A percentile compares a stretch with the other conserved stretches of the same genome.
Evolutionary conservation across 2,329 filamentous ascomycete species (phyloP).

Genomic region (Chrysosphaeria jannelii): DNA sequence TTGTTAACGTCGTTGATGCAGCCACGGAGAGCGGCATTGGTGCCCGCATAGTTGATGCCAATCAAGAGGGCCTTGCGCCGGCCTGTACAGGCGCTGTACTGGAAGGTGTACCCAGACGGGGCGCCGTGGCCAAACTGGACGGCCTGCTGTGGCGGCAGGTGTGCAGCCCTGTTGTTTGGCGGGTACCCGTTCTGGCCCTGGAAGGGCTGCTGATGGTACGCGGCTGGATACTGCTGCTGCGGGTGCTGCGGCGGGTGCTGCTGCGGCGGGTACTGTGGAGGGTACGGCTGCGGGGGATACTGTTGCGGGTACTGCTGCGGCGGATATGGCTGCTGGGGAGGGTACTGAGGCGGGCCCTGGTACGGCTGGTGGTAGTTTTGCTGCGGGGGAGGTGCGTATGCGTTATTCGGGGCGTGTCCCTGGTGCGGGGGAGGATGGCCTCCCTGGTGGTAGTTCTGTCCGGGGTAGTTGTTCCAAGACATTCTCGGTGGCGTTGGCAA

Average conservation of each 20-base stretch:
- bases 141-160: conserved; percentile 16
- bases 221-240: conserved; percentile 3
- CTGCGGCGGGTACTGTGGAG: conserved; percentile 1
- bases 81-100: conserved; percentile 48
- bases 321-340: conserved; percentile 11
- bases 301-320: conserved; percentile 2
- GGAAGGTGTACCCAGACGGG: conserved; percentile 37
- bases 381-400: conserved; percentile 3
- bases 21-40: conserved; percentile 38
- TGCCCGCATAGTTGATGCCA: conserved; percentile 56
- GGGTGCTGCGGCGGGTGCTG: conserved; percentile 1
- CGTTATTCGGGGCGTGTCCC: conserved; percentile 1
- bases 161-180: conserved; percentile 6
- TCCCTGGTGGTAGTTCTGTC: conserved; percentile 4
- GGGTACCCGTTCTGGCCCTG: conserved; percentile 2
- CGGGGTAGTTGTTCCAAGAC: no score
- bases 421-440: conserved; percentile 3
- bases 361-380: conserved; percentile 3
- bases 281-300: conserved; percentile 1
- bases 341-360: conserved; percentile 2
- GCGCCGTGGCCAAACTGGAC: conserved; percentile 38
- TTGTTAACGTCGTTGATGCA: conserved; percentile 65
- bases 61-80: conserved; percentile 45
- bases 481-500: no score
- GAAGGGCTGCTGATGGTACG: conserved; percentile 3